A percentile compares a stretch with the other conserved stretches of the same genome.
phyloP scores from a whole-genome alignment of 169 alveolate genomes.

The Eimeria tenella region DNA sequence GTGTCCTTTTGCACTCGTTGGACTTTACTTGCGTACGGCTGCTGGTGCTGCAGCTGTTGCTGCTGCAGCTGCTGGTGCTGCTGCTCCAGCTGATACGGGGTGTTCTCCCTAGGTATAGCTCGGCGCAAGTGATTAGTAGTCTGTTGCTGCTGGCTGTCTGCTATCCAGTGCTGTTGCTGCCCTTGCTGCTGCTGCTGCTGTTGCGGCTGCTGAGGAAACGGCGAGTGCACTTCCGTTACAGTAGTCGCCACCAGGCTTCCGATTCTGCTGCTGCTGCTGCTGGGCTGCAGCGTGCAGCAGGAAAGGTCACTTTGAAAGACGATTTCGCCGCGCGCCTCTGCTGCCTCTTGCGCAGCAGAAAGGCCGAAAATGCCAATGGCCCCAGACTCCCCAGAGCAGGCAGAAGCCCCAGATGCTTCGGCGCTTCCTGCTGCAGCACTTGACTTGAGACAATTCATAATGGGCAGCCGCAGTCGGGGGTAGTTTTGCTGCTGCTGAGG shows the following conservation, averaged over 20 bases:
- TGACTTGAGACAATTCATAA: neutral
- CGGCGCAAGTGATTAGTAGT: neutral
- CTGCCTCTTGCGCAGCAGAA: neutral
- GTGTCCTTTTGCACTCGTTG: neutral
- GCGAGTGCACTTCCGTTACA: conserved; percentile 50
- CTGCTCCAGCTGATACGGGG: neutral
- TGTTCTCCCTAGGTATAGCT: neutral
- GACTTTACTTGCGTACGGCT: neutral
- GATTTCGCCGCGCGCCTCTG: neutral
- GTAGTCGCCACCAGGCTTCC: conserved; percentile 60
- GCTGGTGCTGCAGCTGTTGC: conserved; percentile 9
- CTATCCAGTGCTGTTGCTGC: neutral
- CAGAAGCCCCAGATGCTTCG: neutral
- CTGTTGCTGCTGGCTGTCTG: neutral
- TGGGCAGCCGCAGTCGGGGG: conserved; percentile 25
- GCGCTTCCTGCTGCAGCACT: neutral
- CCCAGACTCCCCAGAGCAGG: neutral
- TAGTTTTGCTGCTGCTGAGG: conserved; percentile 36
- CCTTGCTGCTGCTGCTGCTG: conserved; percentile 32
- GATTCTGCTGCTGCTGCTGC: conserved; percentile 69
- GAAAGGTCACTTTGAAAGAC: conserved; percentile 28
- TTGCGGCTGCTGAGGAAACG: conserved; percentile 16
- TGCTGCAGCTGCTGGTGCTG: conserved; percentile 54
- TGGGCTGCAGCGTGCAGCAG: conserved; percentile 58
- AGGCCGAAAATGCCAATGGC: neutral